Evolutionary conservation across 192 early-diverging fungal species (phyloP), one percentile per base, ranked within the genome.

Genomic region (Umbelopsis vinacea): DNA sequence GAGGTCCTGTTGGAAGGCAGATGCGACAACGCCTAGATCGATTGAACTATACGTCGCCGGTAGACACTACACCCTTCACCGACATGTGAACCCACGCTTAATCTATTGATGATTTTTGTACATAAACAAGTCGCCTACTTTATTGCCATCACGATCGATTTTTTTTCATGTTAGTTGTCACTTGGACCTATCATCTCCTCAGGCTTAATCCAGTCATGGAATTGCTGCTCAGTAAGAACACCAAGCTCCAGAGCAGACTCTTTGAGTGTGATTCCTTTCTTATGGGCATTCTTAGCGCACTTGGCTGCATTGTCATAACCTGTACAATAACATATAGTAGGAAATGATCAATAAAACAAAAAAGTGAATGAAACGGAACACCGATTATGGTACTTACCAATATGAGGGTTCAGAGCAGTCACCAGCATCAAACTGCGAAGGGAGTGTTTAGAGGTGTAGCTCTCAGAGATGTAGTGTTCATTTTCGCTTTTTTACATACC

Each of bases 281-380:
- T 95, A 87, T 97, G 95, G 17, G 97, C 97, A 85, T 96, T 97
- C 88, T 99, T 99, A 47, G 96, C 96, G 33, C 90, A 91, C 70
- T 93, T 88, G 43, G 96, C 95, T 15, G 96, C 96, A 23, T 92
- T 90, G 74, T 91, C 90, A 70, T 91, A 91, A 63, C 80, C 57
- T 63, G 57, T 37, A 4, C 10, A 4, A 29, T 6, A 43, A 1
- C 40, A 12, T 7, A 6, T 43, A 43, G 29, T 1, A 43, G 5
- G 40, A 63, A 17, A 5, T 38, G 11, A 73, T 46, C 15, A 21
- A n/a, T 53, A 50, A 67, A 37, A 40, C n/a, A n/a, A 3, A 54
- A 12, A 17, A 35, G 26, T 40, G 29, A 53, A 3, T 7, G 6
- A 52, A 43, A 21, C 6, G 10, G 9, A 10, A 33, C 10, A 46